These are phyloP conservation scores for Alloteropsis semialata DNA, from an alignment of 176 grass and related monocot species.

Conservation along the genomic window DNA sequence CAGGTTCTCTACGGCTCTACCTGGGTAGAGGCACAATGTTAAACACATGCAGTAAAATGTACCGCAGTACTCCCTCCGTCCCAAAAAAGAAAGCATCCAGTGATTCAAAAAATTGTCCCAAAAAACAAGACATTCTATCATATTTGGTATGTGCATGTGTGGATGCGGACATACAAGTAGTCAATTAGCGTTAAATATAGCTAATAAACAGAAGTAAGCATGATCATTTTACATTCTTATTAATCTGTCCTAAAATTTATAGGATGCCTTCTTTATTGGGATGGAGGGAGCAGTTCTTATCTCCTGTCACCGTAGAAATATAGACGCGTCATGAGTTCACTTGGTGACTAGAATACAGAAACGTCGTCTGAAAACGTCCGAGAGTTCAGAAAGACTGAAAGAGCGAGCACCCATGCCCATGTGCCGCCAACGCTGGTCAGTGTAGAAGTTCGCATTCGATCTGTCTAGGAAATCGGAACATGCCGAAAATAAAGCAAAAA, in stretches of 20 bases:
- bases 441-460: slow-evolving; percentile 10
- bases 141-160: too few relatives aligned
- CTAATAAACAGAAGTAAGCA: too few relatives aligned
- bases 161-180: too few relatives aligned
- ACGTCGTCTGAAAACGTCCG: neutral
- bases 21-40: neutral
- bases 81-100: too few relatives aligned
- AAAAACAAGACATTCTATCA: too few relatives aligned
- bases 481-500: neutral
- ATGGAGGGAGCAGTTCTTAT: neutral
- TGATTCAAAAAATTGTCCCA: too few relatives aligned
- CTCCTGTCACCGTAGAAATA: neutral
- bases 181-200: too few relatives aligned
- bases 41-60: neutral
- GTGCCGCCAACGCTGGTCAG: neutral
- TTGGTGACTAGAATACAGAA: neutral
- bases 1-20: neutral
- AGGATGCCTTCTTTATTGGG: too few relatives aligned
- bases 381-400: neutral
- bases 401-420: neutral
- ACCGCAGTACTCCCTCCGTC: neutral
- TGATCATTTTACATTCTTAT: too few relatives aligned
- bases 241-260: too few relatives aligned
- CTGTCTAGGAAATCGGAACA: neutral
- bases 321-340: neutral